Base-by-base conservation (phyloP, 2,329 filamentous ascomycete species). In the Alternaria metachromatica region DNA sequence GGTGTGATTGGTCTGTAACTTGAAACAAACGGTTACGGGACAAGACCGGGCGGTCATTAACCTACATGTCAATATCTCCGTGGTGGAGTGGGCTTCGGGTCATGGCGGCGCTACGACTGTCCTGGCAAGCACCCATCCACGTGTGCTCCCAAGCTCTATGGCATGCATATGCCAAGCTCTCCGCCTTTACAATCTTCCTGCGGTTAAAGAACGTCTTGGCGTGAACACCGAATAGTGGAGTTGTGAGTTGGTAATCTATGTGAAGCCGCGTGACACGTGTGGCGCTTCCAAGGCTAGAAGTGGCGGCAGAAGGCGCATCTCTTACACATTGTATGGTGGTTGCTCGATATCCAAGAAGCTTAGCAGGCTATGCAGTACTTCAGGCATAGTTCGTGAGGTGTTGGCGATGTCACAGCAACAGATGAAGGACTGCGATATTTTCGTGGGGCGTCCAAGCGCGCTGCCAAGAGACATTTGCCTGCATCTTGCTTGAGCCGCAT, bases 41-140 rank as follows among this genome's bases (percentile, higher is more conserved):
- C 54, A 65, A 63, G 69, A 49, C 65, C 55, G 69, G 67, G 50
- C 62, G 46, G 64, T 69, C 61, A 72, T 73, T 66, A 72, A 67
- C 50, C 60, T 64, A 66, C 53, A 70, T 62, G 60, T 66, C 67
- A 72, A 75, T 73, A 67, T 70, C 64, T 63, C 59, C 62, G 64
- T 60, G 51, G 62, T 67, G 67, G 69, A 63, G 67, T 62, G 60
- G 56, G 20, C 44, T 58, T 64, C 65, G 58, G 61, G 46, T 49
- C 33, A 53, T 59, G 59, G 50, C 30, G 41, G 44, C 60, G 57
- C 55, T 61, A 49, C n/a, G 48, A 55, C 64, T 51, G 58, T 64
- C 55, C 49, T 64, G 56, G 61, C 46, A 58, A 54, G 26, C 41
- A 48, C 49, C 54, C 49, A 33, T 55, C 50, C 56, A 60, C 43